Evolutionary conservation across 2,329 filamentous ascomycete species (phyloP).

Genomic region (Ceratocystis cubensis): DNA sequence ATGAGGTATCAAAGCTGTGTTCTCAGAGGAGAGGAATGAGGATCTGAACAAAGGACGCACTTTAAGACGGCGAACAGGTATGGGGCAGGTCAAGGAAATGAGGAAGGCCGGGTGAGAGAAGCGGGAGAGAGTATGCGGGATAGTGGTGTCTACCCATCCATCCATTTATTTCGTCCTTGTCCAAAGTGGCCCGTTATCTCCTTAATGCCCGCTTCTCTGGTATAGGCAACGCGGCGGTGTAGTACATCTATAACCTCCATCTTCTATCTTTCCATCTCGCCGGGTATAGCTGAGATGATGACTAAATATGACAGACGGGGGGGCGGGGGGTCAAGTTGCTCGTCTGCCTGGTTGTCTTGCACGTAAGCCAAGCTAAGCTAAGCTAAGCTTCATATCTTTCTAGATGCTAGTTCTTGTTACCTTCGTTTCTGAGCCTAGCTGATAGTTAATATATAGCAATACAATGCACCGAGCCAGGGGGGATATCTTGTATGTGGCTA

Average conservation of each 20-base stretch:
- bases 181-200: neutral
- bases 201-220: neutral
- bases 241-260: neutral
- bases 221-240: neutral
- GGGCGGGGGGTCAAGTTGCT: neutral
- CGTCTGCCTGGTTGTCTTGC: neutral
- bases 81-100: neutral
- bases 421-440: neutral
- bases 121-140: neutral
- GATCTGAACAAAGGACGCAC: constrained; percentile 1
- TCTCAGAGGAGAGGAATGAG: neutral
- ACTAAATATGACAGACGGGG: neutral
- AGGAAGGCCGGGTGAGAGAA: neutral
- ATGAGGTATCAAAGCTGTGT: neutral
- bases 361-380: neutral
- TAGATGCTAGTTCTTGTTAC: neutral
- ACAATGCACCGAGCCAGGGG: neutral
- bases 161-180: neutral
- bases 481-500: neutral
- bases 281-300: neutral
- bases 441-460: neutral
- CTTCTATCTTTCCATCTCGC: neutral
- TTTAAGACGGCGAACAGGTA: neutral
- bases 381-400: neutral
- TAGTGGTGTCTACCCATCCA: no score